Percentiles rank a stretch among this genome's conserved stretches.
Evolutionary conservation across 768 basidiomycete species (phyloP).

Genomic region (Pulveroboletus sp.): DNA sequence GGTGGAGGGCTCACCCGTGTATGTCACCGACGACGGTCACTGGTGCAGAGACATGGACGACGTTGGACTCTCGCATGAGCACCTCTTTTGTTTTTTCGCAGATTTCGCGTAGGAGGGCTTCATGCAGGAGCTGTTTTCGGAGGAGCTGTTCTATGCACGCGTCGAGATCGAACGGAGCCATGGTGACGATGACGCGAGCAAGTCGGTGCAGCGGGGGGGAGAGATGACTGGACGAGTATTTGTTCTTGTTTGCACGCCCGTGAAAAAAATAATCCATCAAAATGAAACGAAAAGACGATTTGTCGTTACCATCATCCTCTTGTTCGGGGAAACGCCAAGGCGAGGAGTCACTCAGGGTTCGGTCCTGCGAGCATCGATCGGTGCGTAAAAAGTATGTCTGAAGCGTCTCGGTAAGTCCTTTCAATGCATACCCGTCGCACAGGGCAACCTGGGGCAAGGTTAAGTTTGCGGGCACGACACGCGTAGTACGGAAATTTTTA

Average conservation of each 20-base stretch:
- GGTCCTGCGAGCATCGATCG: slow-evolving; percentile 2
- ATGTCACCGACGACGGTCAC: slow-evolving; percentile 99
- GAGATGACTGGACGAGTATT: slow-evolving; percentile 11
- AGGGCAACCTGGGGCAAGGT: slow-evolving; percentile 25
- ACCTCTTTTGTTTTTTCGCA: slow-evolving; percentile 99
- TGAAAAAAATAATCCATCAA: slow-evolving; percentile 13
- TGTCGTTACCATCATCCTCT: slow-evolving; percentile 1
- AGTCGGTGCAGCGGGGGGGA: neutral
- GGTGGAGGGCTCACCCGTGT: slow-evolving; percentile 72
- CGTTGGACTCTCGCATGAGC: slow-evolving; percentile 97
- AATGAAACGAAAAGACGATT: neutral
- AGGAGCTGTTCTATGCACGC: slow-evolving; percentile 90
- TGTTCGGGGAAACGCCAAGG: slow-evolving; percentile 1
- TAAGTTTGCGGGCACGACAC: slow-evolving; percentile 27
- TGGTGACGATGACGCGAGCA: slow-evolving; percentile 11
- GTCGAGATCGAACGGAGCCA: slow-evolving; percentile 85
- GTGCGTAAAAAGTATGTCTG: slow-evolving; percentile 15
- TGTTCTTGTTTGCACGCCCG: slow-evolving; percentile 12
- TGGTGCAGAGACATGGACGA: slow-evolving; percentile 93
- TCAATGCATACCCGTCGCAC: slow-evolving; percentile 4
- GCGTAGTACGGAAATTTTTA: slow-evolving; percentile 28
- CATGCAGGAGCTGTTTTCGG: slow-evolving; percentile 89
- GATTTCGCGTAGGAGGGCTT: slow-evolving; percentile 93
- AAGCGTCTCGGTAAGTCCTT: slow-evolving; percentile 12
- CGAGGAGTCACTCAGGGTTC: slow-evolving; percentile 10